A percentile compares a stretch with the other conserved stretches of the same genome.
These are phyloP conservation scores for Marchantia polymorpha DNA, from an alignment of 225 moss, liverwort and hornwort genomes.

Conservation along the genomic window DNA sequence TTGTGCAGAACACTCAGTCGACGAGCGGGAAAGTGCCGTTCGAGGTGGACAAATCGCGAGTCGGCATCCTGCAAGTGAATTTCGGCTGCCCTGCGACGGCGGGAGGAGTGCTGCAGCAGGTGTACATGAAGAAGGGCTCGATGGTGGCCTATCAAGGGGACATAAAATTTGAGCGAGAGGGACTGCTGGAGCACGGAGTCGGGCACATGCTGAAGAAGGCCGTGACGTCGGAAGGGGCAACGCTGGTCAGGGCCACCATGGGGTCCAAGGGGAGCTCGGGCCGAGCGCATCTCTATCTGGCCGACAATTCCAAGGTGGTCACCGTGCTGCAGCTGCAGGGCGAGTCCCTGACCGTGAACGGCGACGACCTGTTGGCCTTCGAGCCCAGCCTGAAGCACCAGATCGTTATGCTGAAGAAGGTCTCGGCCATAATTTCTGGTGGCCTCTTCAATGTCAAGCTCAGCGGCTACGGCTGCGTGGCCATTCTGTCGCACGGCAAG, in stretches of 20 bases:
- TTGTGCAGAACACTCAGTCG: background rate
- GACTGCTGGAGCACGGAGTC: conserved; percentile 50
- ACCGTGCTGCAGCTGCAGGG: conserved; percentile 49
- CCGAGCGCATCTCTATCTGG: conserved; percentile 51
- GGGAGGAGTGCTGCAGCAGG: conserved; percentile 39
- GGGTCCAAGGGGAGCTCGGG: conserved; percentile 10
- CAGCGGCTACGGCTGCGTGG: conserved; percentile 47
- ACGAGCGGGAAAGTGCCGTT: background rate
- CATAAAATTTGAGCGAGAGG: conserved; percentile 53
- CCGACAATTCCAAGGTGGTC: conserved; percentile 49
- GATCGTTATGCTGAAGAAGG: conserved; percentile 60
- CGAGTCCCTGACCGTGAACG: conserved; percentile 57
- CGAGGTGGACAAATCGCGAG: conserved; percentile 6
- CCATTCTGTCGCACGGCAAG: conserved; percentile 57
- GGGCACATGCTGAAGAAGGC: conserved; percentile 58
- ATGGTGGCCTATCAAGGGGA: conserved; percentile 63
- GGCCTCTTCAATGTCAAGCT: conserved; percentile 56
- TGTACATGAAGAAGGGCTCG: conserved; percentile 67
- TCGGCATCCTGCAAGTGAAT: conserved; percentile 53
- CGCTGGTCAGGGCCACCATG: conserved; percentile 43
- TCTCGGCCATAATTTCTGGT: conserved; percentile 55
- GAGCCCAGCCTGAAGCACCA: conserved; percentile 36
- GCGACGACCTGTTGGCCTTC: conserved; percentile 58
- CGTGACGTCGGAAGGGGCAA: conserved; percentile 45
- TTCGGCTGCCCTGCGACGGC: conserved; percentile 35